Evolutionary conservation across 495 filamentous ascomycete genomes (phyloP).

Genomic region (Neurospora sp.): DNA sequence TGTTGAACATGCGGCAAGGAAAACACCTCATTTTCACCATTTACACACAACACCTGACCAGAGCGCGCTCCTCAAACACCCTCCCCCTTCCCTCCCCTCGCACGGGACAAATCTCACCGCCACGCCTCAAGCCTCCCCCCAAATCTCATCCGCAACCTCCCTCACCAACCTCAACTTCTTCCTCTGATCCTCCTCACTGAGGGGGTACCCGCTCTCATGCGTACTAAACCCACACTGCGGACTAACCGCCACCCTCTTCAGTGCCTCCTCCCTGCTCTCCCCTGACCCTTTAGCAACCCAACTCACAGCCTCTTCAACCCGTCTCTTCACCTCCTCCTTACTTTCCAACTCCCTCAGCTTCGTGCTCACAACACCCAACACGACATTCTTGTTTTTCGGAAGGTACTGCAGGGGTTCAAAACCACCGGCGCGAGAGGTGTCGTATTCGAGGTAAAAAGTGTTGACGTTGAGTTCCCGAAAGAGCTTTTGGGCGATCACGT

Average conservation of each 20-base stretch:
- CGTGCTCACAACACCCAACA: constrained; percentile 63
- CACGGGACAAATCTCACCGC: too few relatives aligned
- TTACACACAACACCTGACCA: too few relatives aligned
- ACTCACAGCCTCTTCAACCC: constrained; percentile 56
- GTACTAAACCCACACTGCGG: constrained; percentile 77
- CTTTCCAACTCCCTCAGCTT: constrained; percentile 67
- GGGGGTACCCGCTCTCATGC: constrained; percentile 56
- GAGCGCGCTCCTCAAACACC: too few relatives aligned
- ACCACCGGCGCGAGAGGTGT: constrained; percentile 62
- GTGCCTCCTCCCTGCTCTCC: constrained; percentile 50
- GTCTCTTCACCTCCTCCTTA: constrained; percentile 59
- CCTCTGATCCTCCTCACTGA: constrained; percentile 57
- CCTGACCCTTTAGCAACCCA: constrained; percentile 58
- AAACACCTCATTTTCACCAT: background rate
- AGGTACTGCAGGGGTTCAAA: constrained; percentile 69
- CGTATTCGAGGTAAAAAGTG: constrained; percentile 80
- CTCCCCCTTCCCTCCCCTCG: too few relatives aligned
- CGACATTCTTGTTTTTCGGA: constrained; percentile 63
- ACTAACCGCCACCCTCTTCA: constrained; percentile 59
- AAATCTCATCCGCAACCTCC: constrained; percentile 60
- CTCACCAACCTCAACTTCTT: constrained; percentile 58
- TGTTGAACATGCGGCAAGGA: background rate
- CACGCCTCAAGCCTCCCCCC: constrained; percentile 41
- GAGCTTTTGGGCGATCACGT: constrained; percentile 67
- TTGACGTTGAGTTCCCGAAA: constrained; percentile 66